phyloP scores from a whole-genome alignment of 225 moss, liverwort and hornwort species.

The Pseudisothecium myosuroides region DNA sequence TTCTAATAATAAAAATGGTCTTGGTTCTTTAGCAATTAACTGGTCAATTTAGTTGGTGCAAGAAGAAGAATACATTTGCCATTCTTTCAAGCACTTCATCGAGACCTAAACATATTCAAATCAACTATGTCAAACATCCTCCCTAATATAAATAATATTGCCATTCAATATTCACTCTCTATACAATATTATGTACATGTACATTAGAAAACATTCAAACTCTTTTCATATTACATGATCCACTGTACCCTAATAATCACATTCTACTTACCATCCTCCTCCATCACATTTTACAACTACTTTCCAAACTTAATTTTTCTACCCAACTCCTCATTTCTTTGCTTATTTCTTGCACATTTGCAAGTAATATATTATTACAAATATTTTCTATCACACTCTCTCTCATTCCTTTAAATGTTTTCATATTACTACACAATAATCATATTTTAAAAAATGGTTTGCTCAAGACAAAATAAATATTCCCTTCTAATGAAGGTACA shows the following conservation, averaged over 20 bases:
- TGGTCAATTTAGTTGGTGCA: too few relatives aligned
- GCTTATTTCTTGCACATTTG: not conserved
- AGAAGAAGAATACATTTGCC: not conserved
- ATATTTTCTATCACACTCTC: not conserved
- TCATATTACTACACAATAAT: not conserved
- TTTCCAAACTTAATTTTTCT: not conserved
- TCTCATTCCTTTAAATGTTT: not conserved
- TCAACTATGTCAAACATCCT: not conserved
- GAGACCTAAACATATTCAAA: not conserved
- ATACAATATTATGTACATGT: not conserved
- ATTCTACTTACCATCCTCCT: not conserved
- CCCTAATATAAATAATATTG: not conserved
- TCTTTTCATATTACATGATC: not conserved
- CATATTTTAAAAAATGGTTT: not conserved
- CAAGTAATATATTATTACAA: not conserved
- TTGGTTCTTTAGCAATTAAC: too few relatives aligned
- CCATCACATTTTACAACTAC: not conserved
- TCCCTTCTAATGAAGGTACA: not conserved
- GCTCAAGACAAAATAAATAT: not conserved
- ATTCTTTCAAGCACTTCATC: not conserved
- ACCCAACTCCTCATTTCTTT: not conserved
- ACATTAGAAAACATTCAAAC: not conserved
- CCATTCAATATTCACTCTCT: not conserved
- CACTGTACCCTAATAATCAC: not conserved
- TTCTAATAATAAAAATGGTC: too few relatives aligned